These are phyloP conservation scores for Melastoma malabathricum DNA, from an alignment of 345 rosid species.

Conservation along the genomic window DNA sequence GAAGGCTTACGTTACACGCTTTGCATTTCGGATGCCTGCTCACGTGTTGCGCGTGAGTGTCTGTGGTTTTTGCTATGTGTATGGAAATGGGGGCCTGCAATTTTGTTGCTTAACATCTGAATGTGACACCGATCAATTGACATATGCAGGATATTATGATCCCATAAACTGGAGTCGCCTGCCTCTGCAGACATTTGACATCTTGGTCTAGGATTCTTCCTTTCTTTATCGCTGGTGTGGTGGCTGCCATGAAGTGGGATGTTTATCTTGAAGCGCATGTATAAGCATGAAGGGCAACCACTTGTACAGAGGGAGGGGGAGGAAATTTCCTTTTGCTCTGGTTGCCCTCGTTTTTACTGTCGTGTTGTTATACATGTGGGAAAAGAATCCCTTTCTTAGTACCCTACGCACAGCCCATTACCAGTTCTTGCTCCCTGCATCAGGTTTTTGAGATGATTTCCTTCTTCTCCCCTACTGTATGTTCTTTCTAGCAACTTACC, in stretches of 20 bases:
- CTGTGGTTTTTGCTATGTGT: too few species aligned
- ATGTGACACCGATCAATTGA: too few species aligned
- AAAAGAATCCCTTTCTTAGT: conserved; percentile 29
- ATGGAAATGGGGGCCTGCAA: too few species aligned
- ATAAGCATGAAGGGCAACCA: conserved; percentile 37
- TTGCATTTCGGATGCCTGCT: too few species aligned
- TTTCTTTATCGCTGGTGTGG: background rate
- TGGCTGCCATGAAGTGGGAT: background rate
- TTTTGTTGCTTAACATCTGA: too few species aligned
- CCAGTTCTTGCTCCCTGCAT: conserved; percentile 20
- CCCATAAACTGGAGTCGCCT: too few species aligned
- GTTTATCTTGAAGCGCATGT: conserved; percentile 4
- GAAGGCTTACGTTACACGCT: too few species aligned
- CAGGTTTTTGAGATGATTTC: conserved; percentile 22
- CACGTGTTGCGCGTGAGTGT: too few species aligned
- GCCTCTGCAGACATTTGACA: too few species aligned
- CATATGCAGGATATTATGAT: too few species aligned
- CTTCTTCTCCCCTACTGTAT: background rate
- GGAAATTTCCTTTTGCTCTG: conserved; percentile 20
- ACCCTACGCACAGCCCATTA: conserved; percentile 20
- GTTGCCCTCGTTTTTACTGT: conserved; percentile 19
- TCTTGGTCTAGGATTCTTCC: too few species aligned
- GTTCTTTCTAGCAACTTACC: too few species aligned
- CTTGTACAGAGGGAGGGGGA: conserved; percentile 19
- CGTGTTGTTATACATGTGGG: conserved; percentile 30